phyloP scores from a whole-genome alignment of 2,329 filamentous ascomycete genomes.

The Trichoderma polysporum region DNA sequence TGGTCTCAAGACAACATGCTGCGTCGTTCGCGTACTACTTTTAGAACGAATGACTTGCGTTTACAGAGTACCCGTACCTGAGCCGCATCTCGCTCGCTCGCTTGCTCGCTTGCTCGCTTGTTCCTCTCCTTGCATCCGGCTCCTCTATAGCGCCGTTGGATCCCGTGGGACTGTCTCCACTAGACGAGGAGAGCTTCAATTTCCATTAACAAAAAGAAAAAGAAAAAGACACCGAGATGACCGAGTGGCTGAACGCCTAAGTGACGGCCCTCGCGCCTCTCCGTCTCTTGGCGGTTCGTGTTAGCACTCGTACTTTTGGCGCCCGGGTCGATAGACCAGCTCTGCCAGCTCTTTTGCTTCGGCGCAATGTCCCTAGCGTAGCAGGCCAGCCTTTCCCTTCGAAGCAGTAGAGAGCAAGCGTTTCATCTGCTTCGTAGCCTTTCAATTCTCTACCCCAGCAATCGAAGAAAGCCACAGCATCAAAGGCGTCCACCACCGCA shows the following conservation, averaged over 20 bases:
- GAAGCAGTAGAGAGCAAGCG: background rate
- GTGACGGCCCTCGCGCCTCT: background rate
- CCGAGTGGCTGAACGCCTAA: conserved; percentile 4
- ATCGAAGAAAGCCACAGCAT: background rate
- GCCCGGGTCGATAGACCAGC: background rate
- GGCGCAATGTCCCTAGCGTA: background rate
- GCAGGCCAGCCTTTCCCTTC: conserved; percentile 4
- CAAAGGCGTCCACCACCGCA: background rate
- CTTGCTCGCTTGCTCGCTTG: background rate
- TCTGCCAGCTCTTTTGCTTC: background rate
- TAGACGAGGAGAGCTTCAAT: background rate
- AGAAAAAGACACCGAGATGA: conserved; percentile 3
- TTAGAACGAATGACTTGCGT: conserved; percentile 1
- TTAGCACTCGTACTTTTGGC: background rate
- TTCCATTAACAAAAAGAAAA: background rate
- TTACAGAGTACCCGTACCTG: background rate
- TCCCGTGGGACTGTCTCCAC: background rate
- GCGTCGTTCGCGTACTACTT: background rate
- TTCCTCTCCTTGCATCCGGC: background rate
- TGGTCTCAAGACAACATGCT: too few relatives aligned
- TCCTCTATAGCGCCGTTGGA: background rate
- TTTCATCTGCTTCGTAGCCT: background rate
- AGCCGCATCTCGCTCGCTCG: conserved; percentile 9
- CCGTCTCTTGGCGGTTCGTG: background rate
- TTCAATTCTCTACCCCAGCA: background rate